phyloP scores from a whole-genome alignment of 257 asterid genomes.

The Gardenia jasminoides region DNA sequence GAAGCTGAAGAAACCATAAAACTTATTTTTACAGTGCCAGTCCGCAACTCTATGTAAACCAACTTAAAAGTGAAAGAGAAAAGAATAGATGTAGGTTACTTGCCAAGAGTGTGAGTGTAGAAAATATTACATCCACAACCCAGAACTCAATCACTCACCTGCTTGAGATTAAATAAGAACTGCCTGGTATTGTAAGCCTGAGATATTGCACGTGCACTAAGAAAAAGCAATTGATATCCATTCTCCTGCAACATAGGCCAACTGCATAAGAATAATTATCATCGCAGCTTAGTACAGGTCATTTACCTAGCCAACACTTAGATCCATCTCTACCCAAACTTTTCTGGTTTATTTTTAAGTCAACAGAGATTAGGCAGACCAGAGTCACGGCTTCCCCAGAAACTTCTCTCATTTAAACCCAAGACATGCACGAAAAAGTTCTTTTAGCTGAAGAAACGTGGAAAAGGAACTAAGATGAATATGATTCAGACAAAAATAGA shows the following conservation, averaged over 20 bases:
- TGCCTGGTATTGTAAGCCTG: slow-evolving; percentile 87
- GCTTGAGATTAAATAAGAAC: slow-evolving; percentile 77
- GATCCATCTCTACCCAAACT: too few species aligned
- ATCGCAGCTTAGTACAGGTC: too few species aligned
- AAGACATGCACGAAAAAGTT: neutral
- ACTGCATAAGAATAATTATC: neutral
- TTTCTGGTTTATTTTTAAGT: too few species aligned
- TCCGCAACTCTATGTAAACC: neutral
- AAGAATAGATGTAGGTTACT: too few species aligned
- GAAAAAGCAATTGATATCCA: slow-evolving; percentile 91
- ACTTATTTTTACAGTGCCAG: slow-evolving; percentile 6
- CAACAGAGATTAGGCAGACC: slow-evolving; percentile 1
- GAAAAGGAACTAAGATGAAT: neutral
- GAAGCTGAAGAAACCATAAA: slow-evolving; percentile 2
- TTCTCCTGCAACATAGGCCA: slow-evolving; percentile 68
- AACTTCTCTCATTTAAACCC: neutral
- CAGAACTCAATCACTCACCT: slow-evolving; percentile 41
- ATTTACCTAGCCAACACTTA: too few species aligned
- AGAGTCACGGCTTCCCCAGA: neutral
- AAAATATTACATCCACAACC: neutral
- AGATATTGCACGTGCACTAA: slow-evolving; percentile 94
- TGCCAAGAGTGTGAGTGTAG: neutral
- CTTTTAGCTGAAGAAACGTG: neutral
- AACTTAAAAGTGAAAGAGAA: neutral
- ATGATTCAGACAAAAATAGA: too few species aligned